Evolutionary conservation across 2,329 filamentous ascomycete species (phyloP).

Genomic region (Fusarium subtropicale): DNA sequence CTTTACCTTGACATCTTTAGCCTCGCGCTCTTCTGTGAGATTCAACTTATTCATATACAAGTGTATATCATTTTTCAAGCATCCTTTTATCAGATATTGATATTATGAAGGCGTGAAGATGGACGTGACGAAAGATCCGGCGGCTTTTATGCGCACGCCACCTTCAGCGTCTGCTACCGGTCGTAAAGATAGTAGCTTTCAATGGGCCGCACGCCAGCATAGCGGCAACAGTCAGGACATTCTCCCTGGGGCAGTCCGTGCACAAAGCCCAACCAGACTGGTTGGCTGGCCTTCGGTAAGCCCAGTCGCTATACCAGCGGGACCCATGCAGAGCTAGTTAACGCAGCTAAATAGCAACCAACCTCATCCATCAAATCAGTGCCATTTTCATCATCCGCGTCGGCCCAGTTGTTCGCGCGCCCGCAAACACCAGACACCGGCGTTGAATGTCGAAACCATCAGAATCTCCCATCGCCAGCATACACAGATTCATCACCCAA

Average conservation of each 20-base stretch:
- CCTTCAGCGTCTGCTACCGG: constrained; percentile 6
- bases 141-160: constrained; percentile 20
- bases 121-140: background rate
- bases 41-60: background rate
- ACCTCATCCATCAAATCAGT: constrained; percentile 14
- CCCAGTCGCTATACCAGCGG: constrained; percentile 1
- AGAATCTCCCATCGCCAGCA: constrained; percentile 8
- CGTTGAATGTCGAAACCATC: background rate
- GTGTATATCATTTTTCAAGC: background rate
- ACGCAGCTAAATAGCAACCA: constrained; percentile 16
- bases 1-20: background rate
- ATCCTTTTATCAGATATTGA: background rate
- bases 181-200: background rate
- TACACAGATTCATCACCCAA: constrained; percentile 17
- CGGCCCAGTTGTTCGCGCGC: constrained; percentile 19
- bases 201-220: background rate
- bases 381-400: constrained; percentile 6
- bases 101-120: background rate
- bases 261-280: background rate
- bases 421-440: constrained; percentile 14
- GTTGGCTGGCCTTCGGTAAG: background rate
- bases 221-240: background rate
- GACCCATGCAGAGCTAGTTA: background rate
- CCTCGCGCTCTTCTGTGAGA: background rate
- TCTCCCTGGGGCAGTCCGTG: background rate